Conservation (phyloP, 129 eudicot species). For the Flaveria trinervia region DNA sequence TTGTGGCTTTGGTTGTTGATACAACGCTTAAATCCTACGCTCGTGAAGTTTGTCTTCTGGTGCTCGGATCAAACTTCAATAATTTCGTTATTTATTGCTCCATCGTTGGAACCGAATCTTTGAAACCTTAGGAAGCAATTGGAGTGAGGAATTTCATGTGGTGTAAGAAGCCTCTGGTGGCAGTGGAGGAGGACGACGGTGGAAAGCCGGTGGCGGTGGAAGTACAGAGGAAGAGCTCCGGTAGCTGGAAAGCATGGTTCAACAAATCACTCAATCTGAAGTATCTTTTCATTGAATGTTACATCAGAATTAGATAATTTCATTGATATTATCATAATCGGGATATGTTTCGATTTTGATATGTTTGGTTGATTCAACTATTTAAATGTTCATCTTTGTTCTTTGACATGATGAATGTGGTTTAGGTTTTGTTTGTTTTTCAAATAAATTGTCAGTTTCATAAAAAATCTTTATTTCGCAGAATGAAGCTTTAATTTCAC, state of each 20-base stretch:
- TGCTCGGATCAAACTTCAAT: slow-evolving; percentile 70
- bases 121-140: slow-evolving; percentile 73
- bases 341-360: background rate
- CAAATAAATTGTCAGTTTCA: slow-evolving; percentile 20
- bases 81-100: slow-evolving; percentile 74
- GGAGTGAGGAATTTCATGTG: slow-evolving; percentile 79
- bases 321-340: background rate
- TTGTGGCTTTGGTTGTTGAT: slow-evolving; percentile 64
- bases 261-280: slow-evolving; percentile 66
- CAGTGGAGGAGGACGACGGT: slow-evolving; percentile 14
- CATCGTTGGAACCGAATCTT: slow-evolving; percentile 58
- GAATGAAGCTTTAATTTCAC: too few species aligned
- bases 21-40: slow-evolving; percentile 78
- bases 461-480: too few species aligned
- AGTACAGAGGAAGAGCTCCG: slow-evolving; percentile 41
- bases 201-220: slow-evolving; percentile 38
- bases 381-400: background rate
- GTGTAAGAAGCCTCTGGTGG: slow-evolving; percentile 63
- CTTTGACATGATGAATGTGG: background rate
- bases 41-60: slow-evolving; percentile 76
- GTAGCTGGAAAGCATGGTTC: slow-evolving; percentile 77
- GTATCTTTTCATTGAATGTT: slow-evolving; percentile 60
- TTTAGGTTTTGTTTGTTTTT: background rate
- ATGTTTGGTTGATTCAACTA: background rate
- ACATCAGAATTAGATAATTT: background rate